A percentile compares a stretch with the other conserved stretches of the same genome.
These are phyloP conservation scores for Magnusiomyces paraingens DNA, from an alignment of 1,139 yeast genomes.

Conservation along the genomic window DNA sequence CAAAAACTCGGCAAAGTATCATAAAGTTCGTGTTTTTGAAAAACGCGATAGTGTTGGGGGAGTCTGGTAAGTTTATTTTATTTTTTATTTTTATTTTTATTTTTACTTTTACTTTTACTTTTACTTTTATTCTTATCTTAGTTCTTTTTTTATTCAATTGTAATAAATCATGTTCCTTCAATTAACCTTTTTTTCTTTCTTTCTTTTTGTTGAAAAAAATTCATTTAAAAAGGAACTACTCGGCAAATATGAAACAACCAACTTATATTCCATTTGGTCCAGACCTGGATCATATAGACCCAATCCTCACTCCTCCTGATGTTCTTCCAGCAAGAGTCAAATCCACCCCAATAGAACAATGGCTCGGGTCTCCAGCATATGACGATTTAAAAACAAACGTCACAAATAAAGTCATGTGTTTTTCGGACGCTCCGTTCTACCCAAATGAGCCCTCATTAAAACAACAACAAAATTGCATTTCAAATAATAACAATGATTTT, in stretches of 20 bases:
- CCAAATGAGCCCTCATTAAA: too few species aligned
- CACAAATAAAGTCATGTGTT: constrained; percentile 49
- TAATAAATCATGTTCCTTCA: too few species aligned
- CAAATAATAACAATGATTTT: constrained; percentile 23
- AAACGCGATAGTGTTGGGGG: constrained; percentile 21
- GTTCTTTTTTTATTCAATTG: too few species aligned
- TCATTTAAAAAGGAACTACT: neutral
- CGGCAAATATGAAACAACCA: constrained; percentile 5
- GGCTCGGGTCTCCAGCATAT: constrained; percentile 27
- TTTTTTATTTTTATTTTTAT: constrained; percentile 8
- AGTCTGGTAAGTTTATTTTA: constrained; percentile 20
- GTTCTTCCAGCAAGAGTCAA: neutral
- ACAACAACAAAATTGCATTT: too few species aligned
- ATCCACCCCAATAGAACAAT: neutral
- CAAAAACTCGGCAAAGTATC: constrained; percentile 19
- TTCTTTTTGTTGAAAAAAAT: constrained; percentile 1
- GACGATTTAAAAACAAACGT: constrained; percentile 51
- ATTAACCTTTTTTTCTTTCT: neutral
- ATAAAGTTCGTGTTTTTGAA: constrained; percentile 22
- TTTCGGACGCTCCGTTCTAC: constrained; percentile 40
- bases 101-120: constrained; percentile 2
- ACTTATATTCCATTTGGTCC: constrained; percentile 8
- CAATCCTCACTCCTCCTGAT: neutral
- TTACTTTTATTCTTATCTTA: too few species aligned
- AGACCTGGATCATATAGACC: neutral